Evolutionary conservation across 2,329 filamentous ascomycete genomes (phyloP), one percentile per base, ranked within the genome.

Genomic region (Colletotrichum kahawae): DNA sequence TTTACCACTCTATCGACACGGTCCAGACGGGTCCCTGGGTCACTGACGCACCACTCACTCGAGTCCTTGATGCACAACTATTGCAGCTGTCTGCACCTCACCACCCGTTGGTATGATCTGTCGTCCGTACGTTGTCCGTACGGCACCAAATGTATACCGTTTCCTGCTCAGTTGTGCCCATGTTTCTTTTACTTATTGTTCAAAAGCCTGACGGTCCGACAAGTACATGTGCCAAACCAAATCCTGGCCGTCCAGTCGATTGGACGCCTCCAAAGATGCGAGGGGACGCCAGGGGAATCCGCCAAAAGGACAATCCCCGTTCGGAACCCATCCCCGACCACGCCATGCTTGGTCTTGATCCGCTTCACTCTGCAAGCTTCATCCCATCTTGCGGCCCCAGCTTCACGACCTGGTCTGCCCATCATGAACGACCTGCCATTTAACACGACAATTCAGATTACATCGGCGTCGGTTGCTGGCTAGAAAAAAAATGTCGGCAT

Each of bases 321-420:
- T 75, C 73, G 73, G 73, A 73, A 75, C 48, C 69, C 48, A 64
- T 71, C 64, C 71, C 69, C 69, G 69, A 68, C 57, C 63, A 57
- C 69, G 64, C 63, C 48, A 68, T 68, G 70, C 63, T 67, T 73
- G 69, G 43, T 57, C 59, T 43, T 75, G 72, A 59, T 67, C 69
- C 72, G 56, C 56, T 60, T 64, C 27, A 29, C n/a, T 57, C 64
- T 59, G 69, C 72, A 75, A 48, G 69, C 69, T 75, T 73, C 64
- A 68, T 75, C 73, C 73, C 73, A 73, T 75, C 69, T 75, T 63
- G 48, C 64, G 69, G 57, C 69, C 73, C 73, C 56, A 67, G 64
- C 69, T 59, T 68, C 29, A 21, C 24, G 13, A 67, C 29, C 33
- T 24, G 48, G 38, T 66, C 43, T 29, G 21, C 33, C n/a, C 21